These are phyloP conservation scores for Rhodosporidiobolus sp. DNA, from an alignment of 768 basidiomycete genomes.

Conservation along the genomic window DNA sequence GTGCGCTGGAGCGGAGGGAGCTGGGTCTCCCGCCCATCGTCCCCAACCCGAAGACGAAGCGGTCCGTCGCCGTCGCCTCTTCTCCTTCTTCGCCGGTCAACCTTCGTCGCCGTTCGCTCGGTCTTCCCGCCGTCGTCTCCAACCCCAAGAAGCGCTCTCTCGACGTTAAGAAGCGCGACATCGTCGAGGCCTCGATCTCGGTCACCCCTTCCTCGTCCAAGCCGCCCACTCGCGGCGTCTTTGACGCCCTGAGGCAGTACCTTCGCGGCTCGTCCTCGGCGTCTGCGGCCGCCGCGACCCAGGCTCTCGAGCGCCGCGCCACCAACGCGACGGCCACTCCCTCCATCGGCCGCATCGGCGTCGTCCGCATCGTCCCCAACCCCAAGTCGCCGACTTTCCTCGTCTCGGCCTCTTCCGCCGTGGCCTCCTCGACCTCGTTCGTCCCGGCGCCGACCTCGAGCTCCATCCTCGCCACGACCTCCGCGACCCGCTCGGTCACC, in stretches of 20 bases:
- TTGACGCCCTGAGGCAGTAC: constrained; percentile 9
- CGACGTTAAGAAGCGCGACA: constrained; percentile 22
- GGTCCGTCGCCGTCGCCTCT: background rate
- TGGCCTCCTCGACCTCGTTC: background rate
- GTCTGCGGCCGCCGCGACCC: too few species aligned
- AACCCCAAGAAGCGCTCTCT: constrained; percentile 31
- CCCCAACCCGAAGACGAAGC: constrained; percentile 28
- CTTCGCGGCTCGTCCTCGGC: background rate
- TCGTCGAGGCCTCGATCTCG: constrained; percentile 22
- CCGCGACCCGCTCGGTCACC: background rate
- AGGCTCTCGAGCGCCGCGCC: background rate
- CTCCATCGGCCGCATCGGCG: constrained; percentile 8
- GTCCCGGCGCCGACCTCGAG: background rate
- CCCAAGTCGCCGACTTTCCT: constrained; percentile 29
- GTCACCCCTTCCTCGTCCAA: constrained; percentile 1
- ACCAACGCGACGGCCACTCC: background rate
- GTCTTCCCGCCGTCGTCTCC: constrained; percentile 11
- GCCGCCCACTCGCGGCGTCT: constrained; percentile 1
- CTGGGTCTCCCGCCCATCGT: constrained; percentile 3
- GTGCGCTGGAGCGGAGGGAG: constrained; percentile 3
- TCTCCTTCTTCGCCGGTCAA: background rate
- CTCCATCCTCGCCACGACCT: background rate
- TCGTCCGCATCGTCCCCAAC: constrained; percentile 28
- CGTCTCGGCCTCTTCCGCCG: background rate
- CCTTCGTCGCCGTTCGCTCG: constrained; percentile 1